Conservation (phyloP, 306 rosid genomes). For the Vigna trinervia region DNA sequence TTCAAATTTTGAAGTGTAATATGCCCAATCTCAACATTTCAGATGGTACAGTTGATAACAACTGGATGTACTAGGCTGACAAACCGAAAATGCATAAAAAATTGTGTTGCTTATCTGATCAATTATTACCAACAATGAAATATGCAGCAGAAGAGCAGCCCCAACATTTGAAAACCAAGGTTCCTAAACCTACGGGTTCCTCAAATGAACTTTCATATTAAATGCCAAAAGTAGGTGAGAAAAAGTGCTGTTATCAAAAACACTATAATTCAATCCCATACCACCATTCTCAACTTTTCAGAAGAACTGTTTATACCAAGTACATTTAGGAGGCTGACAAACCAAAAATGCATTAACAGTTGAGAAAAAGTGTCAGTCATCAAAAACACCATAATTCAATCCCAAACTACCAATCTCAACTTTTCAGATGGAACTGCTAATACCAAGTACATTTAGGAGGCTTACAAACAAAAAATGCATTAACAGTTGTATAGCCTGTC, state of each 20-base stretch:
- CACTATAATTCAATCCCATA: constrained; percentile 9
- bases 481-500: constrained; percentile 35
- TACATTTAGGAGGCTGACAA: constrained; percentile 32
- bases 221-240: constrained; percentile 32
- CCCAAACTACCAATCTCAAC: constrained; percentile 23
- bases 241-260: constrained; percentile 16
- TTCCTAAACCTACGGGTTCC: neutral
- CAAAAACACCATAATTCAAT: constrained; percentile 21
- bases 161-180: neutral
- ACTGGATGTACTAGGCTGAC: constrained; percentile 26
- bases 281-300: constrained; percentile 31
- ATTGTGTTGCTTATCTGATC: constrained; percentile 26
- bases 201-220: constrained; percentile 32
- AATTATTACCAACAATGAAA: constrained; percentile 17
- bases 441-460: constrained; percentile 29
- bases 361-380: neutral
- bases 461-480: constrained; percentile 33
- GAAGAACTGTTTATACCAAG: constrained; percentile 23
- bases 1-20: too few species aligned
- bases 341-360: constrained; percentile 29
- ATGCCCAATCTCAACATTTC: constrained; percentile 26
- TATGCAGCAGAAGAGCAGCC: constrained; percentile 11
- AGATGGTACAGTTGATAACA: constrained; percentile 18
- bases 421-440: constrained; percentile 29
- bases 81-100: constrained; percentile 34